phyloP scores from a whole-genome alignment of 805 yeast species.

The Kockiozyma suomiensis region DNA sequence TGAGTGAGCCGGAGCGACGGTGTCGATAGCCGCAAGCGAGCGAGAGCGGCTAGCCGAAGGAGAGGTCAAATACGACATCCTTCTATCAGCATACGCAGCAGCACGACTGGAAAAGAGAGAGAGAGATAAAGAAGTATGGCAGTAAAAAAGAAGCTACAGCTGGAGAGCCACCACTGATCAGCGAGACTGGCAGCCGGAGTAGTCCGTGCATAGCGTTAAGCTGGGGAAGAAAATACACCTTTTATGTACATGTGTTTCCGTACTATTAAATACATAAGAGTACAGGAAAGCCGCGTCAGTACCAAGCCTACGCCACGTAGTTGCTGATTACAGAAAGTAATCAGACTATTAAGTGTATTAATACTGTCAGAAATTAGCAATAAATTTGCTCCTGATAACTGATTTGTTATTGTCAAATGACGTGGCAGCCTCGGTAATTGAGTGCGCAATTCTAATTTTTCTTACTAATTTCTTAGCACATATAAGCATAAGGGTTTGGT shows the following conservation, averaged over 20 bases:
- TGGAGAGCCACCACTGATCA: background rate
- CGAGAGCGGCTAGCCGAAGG: conserved; percentile 7
- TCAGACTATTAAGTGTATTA: background rate
- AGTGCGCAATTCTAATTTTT: too few relatives aligned
- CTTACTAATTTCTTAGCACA: too few relatives aligned
- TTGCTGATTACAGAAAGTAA: background rate
- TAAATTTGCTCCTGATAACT: too few relatives aligned
- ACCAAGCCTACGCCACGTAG: background rate
- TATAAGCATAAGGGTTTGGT: too few relatives aligned
- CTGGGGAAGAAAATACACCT: background rate
- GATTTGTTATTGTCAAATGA: too few relatives aligned
- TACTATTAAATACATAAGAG: too few relatives aligned
- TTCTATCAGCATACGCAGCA: background rate
- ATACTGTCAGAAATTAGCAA: too few relatives aligned
- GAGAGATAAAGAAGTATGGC: background rate
- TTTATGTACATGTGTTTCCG: background rate
- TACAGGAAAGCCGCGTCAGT: background rate
- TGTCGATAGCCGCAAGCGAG: conserved; percentile 5
- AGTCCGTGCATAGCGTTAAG: background rate
- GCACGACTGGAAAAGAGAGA: background rate
- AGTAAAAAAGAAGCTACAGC: background rate
- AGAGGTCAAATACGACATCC: background rate
- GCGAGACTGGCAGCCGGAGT: background rate
- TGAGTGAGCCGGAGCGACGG: background rate
- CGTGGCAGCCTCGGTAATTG: too few relatives aligned